Percentiles rank a stretch among this genome's conserved stretches.
Evolutionary conservation across 768 basidiomycete genomes (phyloP).

Genomic region (Cyathus striatus): DNA sequence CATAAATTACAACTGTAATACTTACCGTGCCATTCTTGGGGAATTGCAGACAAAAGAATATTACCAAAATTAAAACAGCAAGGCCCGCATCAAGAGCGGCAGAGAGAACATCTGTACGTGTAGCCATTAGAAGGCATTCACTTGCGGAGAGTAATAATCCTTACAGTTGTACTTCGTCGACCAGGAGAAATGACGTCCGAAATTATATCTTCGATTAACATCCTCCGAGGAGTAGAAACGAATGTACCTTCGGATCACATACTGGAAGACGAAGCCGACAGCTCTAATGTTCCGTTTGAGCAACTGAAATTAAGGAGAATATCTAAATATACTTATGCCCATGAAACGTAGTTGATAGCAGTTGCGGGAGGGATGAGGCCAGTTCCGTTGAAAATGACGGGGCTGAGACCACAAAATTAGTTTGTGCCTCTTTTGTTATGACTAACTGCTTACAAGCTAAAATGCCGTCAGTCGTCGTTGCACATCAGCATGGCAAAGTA

Average conservation of each 20-base stretch:
- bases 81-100: slow-evolving; percentile 71
- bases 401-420: slow-evolving; percentile 21
- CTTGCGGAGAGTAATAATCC: slow-evolving; percentile 3
- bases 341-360: slow-evolving; percentile 77
- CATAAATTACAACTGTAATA: no score
- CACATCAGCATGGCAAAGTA: no score
- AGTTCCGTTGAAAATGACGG: slow-evolving; percentile 56
- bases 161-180: slow-evolving; percentile 75
- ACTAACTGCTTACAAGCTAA: slow-evolving; percentile 17
- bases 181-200: slow-evolving; percentile 55
- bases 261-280: slow-evolving; percentile 75
- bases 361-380: slow-evolving; percentile 74
- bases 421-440: background rate
- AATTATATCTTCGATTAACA: background rate
- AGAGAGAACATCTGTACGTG: slow-evolving; percentile 51
- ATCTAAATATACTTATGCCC: slow-evolving; percentile 34
- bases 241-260: slow-evolving; percentile 42
- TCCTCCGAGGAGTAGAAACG: background rate
- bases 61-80: slow-evolving; percentile 52
- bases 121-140: background rate
- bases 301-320: background rate
- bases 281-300: slow-evolving; percentile 13
- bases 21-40: slow-evolving; percentile 30
- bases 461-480: slow-evolving; percentile 1
- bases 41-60: slow-evolving; percentile 53